These are phyloP conservation scores for Murraya paniculata DNA, from an alignment of 345 rosid genomes.

Conservation along the genomic window DNA sequence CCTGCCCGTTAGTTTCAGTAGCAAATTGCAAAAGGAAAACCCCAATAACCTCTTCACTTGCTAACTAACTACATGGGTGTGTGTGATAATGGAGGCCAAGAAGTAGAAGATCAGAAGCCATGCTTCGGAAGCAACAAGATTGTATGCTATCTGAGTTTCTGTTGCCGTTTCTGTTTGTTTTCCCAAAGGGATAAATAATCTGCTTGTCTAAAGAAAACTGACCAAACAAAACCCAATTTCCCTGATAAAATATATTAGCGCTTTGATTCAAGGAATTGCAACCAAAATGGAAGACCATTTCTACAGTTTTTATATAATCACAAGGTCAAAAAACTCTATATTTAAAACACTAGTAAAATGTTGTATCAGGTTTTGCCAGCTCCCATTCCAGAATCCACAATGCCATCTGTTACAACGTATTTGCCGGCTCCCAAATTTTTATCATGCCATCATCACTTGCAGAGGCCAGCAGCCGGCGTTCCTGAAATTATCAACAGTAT, in stretches of 20 bases:
- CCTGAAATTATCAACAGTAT: slow-evolving; percentile 34
- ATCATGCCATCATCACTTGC: slow-evolving; percentile 78
- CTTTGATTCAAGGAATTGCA: background rate
- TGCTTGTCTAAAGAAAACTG: background rate
- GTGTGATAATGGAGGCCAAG: too few relatives aligned
- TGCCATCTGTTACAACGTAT: slow-evolving; percentile 45
- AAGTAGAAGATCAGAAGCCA: background rate
- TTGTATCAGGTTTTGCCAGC: slow-evolving; percentile 39
- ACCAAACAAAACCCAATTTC: background rate
- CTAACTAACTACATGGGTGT: too few relatives aligned
- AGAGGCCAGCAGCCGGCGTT: slow-evolving; percentile 64
- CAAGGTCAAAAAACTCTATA: background rate
- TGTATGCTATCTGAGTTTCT: background rate
- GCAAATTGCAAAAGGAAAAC: background rate
- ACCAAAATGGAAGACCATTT: background rate
- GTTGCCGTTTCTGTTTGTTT: background rate
- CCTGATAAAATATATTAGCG: background rate
- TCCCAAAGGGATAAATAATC: background rate
- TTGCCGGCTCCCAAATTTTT: slow-evolving; percentile 69
- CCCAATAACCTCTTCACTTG: background rate
- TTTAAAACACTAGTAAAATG: background rate
- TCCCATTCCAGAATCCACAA: slow-evolving; percentile 43
- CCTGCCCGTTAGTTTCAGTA: background rate
- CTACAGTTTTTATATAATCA: slow-evolving; percentile 10
- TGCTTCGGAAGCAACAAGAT: background rate